These are phyloP conservation scores for Anethum foeniculum DNA, from an alignment of 140 eudicot species.

Conservation along the genomic window DNA sequence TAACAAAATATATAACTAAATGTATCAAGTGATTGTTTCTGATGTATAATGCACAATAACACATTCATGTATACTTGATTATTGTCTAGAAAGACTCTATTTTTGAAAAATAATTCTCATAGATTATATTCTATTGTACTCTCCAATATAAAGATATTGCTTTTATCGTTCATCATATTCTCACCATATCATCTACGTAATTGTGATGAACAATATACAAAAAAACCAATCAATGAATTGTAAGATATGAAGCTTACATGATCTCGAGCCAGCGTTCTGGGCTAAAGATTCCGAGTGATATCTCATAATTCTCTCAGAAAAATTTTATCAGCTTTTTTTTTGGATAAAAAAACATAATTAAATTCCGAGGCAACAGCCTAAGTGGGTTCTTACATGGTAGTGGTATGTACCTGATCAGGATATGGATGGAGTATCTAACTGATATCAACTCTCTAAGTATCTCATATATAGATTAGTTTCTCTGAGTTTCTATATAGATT, in stretches of 20 bases:
- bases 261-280: slow-evolving; percentile 98
- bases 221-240: background rate
- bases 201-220: slow-evolving; percentile 34
- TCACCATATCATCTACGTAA: slow-evolving; percentile 65
- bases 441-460: slow-evolving; percentile 65
- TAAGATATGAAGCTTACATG: slow-evolving; percentile 49
- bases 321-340: slow-evolving; percentile 65
- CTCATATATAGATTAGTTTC: background rate
- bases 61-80: background rate
- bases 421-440: slow-evolving; percentile 49
- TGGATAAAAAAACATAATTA: background rate
- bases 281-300: slow-evolving; percentile 71
- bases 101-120: slow-evolving; percentile 3
- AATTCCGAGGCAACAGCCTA: background rate
- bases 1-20: background rate
- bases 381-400: background rate
- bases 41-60: background rate
- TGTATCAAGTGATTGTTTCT: background rate
- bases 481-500: too few relatives aligned
- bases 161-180: slow-evolving; percentile 90
- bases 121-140: slow-evolving; percentile 33
- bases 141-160: slow-evolving; percentile 78
- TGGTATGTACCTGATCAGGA: slow-evolving; percentile 60
- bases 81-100: background rate
- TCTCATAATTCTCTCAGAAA: slow-evolving; percentile 70